These are phyloP conservation scores for Lactuca saligna DNA, from an alignment of 129 eudicot genomes.

Conservation along the genomic window DNA sequence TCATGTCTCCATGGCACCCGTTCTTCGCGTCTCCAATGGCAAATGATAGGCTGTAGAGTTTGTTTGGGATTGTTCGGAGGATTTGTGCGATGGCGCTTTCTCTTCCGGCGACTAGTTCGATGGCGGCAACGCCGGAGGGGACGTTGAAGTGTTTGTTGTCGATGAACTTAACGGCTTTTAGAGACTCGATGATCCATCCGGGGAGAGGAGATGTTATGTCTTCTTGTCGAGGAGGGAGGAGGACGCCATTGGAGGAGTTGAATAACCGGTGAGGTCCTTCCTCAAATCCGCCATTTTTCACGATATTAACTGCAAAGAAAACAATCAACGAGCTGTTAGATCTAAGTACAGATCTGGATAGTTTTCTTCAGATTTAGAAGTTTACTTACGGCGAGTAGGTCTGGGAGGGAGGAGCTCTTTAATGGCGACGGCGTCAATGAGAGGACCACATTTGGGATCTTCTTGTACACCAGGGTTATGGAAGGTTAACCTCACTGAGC, in stretches of 20 bases:
- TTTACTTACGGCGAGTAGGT: slow-evolving; percentile 46
- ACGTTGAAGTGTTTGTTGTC: slow-evolving; percentile 66
- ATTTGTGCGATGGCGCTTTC: slow-evolving; percentile 84
- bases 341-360: neutral
- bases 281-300: slow-evolving; percentile 78
- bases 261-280: slow-evolving; percentile 68
- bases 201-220: slow-evolving; percentile 82
- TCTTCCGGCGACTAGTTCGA: slow-evolving; percentile 87
- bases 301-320: slow-evolving; percentile 51
- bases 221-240: slow-evolving; percentile 78
- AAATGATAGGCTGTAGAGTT: slow-evolving; percentile 56
- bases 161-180: slow-evolving; percentile 78
- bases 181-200: slow-evolving; percentile 89
- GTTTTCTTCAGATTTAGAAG: neutral
- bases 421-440: slow-evolving; percentile 82
- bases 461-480: slow-evolving; percentile 82
- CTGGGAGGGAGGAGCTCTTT: slow-evolving; percentile 71
- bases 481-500: slow-evolving; percentile 43
- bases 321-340: neutral
- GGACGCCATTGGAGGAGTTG: slow-evolving; percentile 73
- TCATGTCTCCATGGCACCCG: slow-evolving; percentile 83
- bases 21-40: slow-evolving; percentile 72
- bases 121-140: slow-evolving; percentile 59
- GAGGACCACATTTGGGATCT: slow-evolving; percentile 89
- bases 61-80: slow-evolving; percentile 59